Conservation (phyloP, 2,329 filamentous ascomycete genomes). For the Alternaria infectoria region DNA sequence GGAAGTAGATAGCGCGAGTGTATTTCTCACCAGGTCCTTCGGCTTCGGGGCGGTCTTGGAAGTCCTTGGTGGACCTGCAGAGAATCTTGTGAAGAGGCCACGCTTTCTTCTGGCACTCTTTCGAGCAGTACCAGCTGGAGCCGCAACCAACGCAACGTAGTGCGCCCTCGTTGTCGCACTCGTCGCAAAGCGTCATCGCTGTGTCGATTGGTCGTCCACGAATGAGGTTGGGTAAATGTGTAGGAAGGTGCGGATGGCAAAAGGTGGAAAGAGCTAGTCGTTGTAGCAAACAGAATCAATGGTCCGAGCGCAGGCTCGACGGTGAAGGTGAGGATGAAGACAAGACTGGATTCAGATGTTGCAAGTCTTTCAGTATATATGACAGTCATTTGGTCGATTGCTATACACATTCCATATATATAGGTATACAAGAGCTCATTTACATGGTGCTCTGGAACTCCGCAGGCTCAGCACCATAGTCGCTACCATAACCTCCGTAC, state of each 20-base stretch:
- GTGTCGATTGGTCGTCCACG: too few relatives aligned
- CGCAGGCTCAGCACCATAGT: background rate
- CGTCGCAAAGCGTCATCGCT: background rate
- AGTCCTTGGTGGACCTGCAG: background rate
- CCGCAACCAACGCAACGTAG: background rate
- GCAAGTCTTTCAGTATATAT: too few relatives aligned
- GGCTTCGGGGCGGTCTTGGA: background rate
- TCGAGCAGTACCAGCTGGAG: background rate
- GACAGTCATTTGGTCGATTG: too few relatives aligned
- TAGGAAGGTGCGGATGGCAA: too few relatives aligned
- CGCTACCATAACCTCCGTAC: conserved; percentile 24
- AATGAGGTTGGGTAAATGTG: too few relatives aligned
- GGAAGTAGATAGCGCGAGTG: background rate
- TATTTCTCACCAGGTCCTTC: background rate
- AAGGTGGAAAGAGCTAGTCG: too few relatives aligned
- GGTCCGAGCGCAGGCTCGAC: too few relatives aligned
- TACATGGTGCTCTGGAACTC: background rate
- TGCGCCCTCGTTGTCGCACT: background rate
- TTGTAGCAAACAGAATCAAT: too few relatives aligned
- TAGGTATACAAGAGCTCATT: background rate
- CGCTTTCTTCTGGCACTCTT: background rate
- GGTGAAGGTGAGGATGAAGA: too few relatives aligned
- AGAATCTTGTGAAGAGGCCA: background rate
- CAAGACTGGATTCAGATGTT: too few relatives aligned
- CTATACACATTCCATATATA: too few relatives aligned